These are phyloP conservation scores for Kurtzmaniella quercitrusa DNA, from an alignment of 1,139 yeast species.

Conservation along the genomic window DNA sequence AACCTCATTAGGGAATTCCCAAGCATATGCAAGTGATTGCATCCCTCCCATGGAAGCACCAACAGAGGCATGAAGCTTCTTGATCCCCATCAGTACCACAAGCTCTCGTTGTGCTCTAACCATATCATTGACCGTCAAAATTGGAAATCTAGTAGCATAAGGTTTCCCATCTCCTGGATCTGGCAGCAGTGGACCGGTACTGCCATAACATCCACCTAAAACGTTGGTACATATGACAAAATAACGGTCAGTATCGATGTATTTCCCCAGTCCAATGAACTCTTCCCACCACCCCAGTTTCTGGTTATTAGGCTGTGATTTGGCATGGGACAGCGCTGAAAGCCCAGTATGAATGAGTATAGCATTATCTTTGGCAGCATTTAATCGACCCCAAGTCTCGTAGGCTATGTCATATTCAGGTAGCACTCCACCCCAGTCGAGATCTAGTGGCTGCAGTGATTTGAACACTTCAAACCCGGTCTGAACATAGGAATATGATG, in stretches of 20 bases:
- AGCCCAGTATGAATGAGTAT: conserved; percentile 84
- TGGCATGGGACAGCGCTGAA: conserved; percentile 94
- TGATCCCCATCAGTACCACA: conserved; percentile 56
- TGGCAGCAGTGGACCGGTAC: conserved; percentile 84
- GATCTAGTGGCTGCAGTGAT: conserved; percentile 54
- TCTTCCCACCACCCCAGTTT: conserved; percentile 96
- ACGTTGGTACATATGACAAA: conserved; percentile 88
- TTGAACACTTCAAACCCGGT: conserved; percentile 63
- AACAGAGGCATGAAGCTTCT: conserved; percentile 68
- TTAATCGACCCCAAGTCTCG: conserved; percentile 85
- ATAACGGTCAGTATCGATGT: conserved; percentile 75
- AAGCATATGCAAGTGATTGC: conserved; percentile 88
- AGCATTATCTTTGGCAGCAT: conserved; percentile 60
- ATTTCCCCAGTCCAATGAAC: conserved; percentile 80
- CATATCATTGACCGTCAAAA: conserved; percentile 84
- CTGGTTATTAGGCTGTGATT: conserved; percentile 65
- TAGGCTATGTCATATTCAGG: conserved; percentile 79
- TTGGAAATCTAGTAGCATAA: conserved; percentile 87
- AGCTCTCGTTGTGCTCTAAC: conserved; percentile 80
- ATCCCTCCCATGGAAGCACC: conserved; percentile 98
- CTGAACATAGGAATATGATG: conserved; percentile 67
- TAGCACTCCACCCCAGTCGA: conserved; percentile 79
- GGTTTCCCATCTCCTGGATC: conserved; percentile 66
- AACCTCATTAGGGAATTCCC: conserved; percentile 77
- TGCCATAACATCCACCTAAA: conserved; percentile 91